Evolutionary conservation across 2,329 filamentous ascomycete species (phyloP), one percentile per base, ranked within the genome.

Genomic region (Arthroderma sp.): DNA sequence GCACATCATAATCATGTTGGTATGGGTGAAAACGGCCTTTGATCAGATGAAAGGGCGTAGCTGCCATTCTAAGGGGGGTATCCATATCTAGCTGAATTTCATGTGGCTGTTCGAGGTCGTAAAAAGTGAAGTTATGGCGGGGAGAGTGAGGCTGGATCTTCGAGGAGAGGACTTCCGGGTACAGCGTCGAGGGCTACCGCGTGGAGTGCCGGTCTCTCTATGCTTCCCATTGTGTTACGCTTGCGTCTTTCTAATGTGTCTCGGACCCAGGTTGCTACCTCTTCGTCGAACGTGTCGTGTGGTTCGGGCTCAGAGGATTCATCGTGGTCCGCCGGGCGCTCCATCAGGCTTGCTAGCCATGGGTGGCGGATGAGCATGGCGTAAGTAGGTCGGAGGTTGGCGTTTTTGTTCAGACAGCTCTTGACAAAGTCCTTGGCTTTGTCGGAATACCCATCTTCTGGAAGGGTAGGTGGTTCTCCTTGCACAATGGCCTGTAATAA

Each of bases 331-430:
- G 81, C 78, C n/a, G 78, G 73, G 2, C 85, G 85, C 53, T 87
- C 83, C 50, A 81, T 76, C 33, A 94, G 70, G 1, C 77, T 72
- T 6, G 78, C 74, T 4, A 98, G 73, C 91, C 91, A 98, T 29
- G 85, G 79, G 59, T 96, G 89, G 55, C 85, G 79, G 7, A 98
- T 73, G 4, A 98, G 75, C 72, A 85, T 87, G 42, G 82, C 78
- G 60, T 98, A 98, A 0, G 84, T 91, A n/a, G 88, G 89, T n/a
- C 91, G 80, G 48, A 93, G 77, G 53, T 85, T 84, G 6, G 91
- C 85, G 22, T 85, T 83, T 64, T 98, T 98, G 70, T 95, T 87
- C 39, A 98, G 72, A 61, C 91, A 96, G 38, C 81, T 81, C 34
- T 76, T 74, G 27, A 98, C 89, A 65, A 98, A 98, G 55, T 89